phyloP scores from a whole-genome alignment of 106 monocot genomes.

The Dendrobium catenatum region DNA sequence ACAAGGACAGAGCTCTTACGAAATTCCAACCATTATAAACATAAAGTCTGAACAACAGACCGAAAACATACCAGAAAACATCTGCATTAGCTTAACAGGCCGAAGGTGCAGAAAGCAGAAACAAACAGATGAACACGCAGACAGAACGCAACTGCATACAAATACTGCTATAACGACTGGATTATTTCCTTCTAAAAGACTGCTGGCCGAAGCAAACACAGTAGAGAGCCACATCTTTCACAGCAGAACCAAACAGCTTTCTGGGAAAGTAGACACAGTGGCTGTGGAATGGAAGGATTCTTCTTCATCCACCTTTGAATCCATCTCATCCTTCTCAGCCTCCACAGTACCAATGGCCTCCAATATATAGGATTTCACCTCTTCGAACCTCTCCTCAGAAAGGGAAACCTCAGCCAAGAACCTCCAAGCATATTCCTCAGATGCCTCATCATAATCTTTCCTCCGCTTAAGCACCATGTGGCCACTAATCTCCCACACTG shows the following conservation, averaged over 20 bases:
- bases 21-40: too few relatives aligned
- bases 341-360: constrained; percentile 43
- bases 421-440: constrained; percentile 64
- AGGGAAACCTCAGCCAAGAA: constrained; percentile 80
- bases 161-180: not conserved
- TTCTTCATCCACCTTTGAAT: not conserved
- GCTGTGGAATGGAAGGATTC: not conserved
- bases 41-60: not conserved
- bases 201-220: not conserved
- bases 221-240: constrained; percentile 12
- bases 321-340: constrained; percentile 9
- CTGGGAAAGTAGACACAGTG: constrained; percentile 12
- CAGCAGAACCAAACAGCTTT: constrained; percentile 50
- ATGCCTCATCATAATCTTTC: constrained; percentile 75
- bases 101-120: not conserved
- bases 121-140: not conserved
- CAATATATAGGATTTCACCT: constrained; percentile 61
- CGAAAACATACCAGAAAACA: not conserved
- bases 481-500: constrained; percentile 90
- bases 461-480: constrained; percentile 86
- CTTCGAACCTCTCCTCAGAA: constrained; percentile 66
- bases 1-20: too few relatives aligned
- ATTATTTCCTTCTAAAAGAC: constrained; percentile 1
- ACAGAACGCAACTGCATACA: not conserved
- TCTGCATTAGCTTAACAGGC: not conserved